Base-by-base conservation (phyloP, 306 rosid genomes). In the Cucurbita pepo region DNA sequence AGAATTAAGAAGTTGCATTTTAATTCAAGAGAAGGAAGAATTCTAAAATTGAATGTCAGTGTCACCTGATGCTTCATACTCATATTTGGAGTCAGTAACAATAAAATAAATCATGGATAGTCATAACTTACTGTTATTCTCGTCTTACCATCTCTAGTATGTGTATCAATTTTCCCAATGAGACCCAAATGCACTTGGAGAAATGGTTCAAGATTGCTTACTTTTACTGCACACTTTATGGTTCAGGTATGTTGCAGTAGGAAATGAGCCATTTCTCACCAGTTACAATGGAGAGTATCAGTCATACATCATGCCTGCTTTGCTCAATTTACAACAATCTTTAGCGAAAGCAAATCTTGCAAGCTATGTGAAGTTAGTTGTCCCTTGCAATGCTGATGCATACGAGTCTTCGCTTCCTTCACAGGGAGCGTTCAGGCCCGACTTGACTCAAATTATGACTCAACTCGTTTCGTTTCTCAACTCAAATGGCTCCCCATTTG, bases 361-460 rank as follows among this genome's bases (percentile, higher is more conserved):
- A 62, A 82, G 86, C 82, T 87, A 87, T 77, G 80, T 94, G 69
- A 94, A 94, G 85, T 72, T 94, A 57, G 97, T 94, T 57, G 97
- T 94, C 65, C 98, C 98, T 18, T 94, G 97, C 86, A 94, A 94
- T 77, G 98, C 97, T 19, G 98, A 94, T 83, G 92, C 90, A 25
- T 94, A 94, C 18, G 88, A 90, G 85, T 83, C 98, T 21, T 37
- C 90, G 3, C 85, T 88, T 76, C 98, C 97, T 77, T 94, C 98
- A 57, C 96, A 94, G 84, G 98, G 98, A 44, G 85, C 86, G 19
- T 94, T 94, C 80, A 91, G 96, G 3, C 81, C 96, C 18, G 98
- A 94, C 67, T 75, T 94, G 76, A 80, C 86, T 21, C 89, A 85
- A 82, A 80, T 88, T 14, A 87, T 94, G 66, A 86, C 96, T 47